Evolutionary conservation across 2,329 filamentous ascomycete genomes (phyloP).

Genomic region (Curvularia lunata): DNA sequence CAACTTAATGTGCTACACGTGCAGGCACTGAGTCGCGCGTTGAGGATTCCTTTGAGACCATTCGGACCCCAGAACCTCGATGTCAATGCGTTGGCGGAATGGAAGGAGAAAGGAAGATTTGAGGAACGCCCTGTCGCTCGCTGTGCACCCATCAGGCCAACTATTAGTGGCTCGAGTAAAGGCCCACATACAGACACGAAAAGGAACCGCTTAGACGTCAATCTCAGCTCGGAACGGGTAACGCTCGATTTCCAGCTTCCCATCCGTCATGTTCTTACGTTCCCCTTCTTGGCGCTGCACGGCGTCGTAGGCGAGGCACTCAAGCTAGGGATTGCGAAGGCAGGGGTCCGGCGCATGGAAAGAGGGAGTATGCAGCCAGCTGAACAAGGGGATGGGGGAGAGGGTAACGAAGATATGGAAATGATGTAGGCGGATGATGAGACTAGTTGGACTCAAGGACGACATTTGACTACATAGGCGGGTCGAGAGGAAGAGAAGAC

Average conservation of each 20-base stretch:
- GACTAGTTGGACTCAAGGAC: not conserved
- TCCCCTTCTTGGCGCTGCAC: slow-evolving; percentile 31
- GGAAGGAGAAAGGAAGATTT: slow-evolving; percentile 24
- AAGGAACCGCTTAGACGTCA: slow-evolving; percentile 14
- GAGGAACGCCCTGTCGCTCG: slow-evolving; percentile 10
- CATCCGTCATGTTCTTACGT: slow-evolving; percentile 27
- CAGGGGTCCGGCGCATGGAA: slow-evolving; percentile 8
- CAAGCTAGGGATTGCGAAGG: slow-evolving; percentile 29
- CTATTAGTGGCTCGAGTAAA: not conserved
- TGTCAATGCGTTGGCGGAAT: slow-evolving; percentile 25
- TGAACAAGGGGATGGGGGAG: not conserved
- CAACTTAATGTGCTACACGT: slow-evolving; percentile 37
- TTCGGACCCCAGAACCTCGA: slow-evolving; percentile 32
- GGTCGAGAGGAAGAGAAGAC: not conserved
- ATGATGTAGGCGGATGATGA: not conserved
- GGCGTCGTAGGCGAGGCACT: slow-evolving; percentile 22
- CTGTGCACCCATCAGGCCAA: not conserved
- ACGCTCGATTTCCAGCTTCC: slow-evolving; percentile 12
- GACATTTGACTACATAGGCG: not conserved
- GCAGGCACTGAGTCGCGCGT: slow-evolving; percentile 29
- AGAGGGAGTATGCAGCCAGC: not conserved
- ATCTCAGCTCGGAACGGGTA: slow-evolving; percentile 16
- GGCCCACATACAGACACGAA: not conserved
- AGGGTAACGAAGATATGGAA: not conserved
- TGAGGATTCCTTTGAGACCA: slow-evolving; percentile 20